Percentiles rank a stretch among this genome's conserved stretches.
Conservation (phyloP, 2,329 filamentous ascomycete genomes). For the Xylaria sp. region DNA sequence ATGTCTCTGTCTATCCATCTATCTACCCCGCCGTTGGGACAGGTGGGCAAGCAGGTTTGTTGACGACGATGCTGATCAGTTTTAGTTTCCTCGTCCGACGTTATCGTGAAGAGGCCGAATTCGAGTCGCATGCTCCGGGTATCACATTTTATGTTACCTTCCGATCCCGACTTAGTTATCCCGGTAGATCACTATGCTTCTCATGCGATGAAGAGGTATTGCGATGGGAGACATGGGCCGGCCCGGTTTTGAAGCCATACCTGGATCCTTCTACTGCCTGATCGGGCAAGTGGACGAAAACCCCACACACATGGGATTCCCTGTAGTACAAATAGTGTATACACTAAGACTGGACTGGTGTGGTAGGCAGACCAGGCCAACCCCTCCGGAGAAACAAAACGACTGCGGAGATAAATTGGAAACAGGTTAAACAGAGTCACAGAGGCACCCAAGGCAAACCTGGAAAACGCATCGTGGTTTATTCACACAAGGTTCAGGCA, state of each 20-base stretch:
- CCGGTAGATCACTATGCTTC: constrained; percentile 34
- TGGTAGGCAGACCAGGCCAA: constrained; percentile 11
- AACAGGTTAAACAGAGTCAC: constrained; percentile 23
- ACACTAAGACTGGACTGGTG: constrained; percentile 28
- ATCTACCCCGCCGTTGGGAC: constrained; percentile 23
- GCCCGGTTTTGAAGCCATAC: constrained; percentile 15
- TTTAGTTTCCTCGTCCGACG: neutral
- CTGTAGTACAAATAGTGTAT: neutral
- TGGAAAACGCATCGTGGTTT: constrained; percentile 26
- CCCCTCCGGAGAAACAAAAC: constrained; percentile 30
- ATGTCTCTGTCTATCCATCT: neutral
- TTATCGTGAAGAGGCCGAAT: constrained; percentile 29
- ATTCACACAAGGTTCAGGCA: constrained; percentile 1
- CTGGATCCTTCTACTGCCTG: constrained; percentile 23
- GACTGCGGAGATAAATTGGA: constrained; percentile 24
- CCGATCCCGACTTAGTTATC: constrained; percentile 46
- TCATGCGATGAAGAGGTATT: constrained; percentile 15
- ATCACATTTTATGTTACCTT: constrained; percentile 38
- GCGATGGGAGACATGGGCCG: constrained; percentile 2
- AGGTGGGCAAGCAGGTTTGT: neutral
- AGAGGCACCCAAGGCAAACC: constrained; percentile 1
- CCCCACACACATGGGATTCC: constrained; percentile 27
- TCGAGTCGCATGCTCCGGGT: neutral
- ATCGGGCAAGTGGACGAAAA: constrained; percentile 37
- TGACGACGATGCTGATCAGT: constrained; percentile 18